Conservation (phyloP, 129 eudicot genomes). For the Logfia minima region DNA sequence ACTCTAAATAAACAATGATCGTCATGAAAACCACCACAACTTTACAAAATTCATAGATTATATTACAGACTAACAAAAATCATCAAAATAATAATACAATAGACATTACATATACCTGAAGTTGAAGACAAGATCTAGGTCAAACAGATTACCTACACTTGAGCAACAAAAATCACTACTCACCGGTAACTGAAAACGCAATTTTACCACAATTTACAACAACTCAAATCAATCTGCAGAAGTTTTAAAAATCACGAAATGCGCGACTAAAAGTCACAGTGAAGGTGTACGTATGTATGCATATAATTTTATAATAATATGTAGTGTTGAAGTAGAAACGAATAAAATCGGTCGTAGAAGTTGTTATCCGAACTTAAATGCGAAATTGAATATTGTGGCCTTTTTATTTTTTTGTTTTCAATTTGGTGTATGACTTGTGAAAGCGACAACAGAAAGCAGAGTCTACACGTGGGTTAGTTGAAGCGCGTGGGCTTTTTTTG, state of each 20-base stretch:
- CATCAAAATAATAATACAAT: conserved; percentile 12
- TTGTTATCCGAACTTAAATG: conserved; percentile 21
- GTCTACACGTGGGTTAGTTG: conserved; percentile 23
- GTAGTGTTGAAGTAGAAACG: not conserved
- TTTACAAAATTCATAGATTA: not conserved
- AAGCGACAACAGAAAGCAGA: conserved; percentile 20
- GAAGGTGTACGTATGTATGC: conserved; percentile 7
- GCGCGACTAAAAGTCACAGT: not conserved
- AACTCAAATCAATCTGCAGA: conserved; percentile 3
- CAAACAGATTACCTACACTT: conserved; percentile 13
- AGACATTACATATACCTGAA: conserved; percentile 18
- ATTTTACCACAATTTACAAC: conserved; percentile 7
- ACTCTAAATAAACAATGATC: conserved; percentile 12
- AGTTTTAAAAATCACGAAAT: conserved; percentile 13
- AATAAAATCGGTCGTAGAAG: conserved; percentile 7
- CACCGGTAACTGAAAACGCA: conserved; percentile 20
- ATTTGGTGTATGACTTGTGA: conserved; percentile 13
- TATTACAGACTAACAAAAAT: not conserved
- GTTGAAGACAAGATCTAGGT: conserved; percentile 43
- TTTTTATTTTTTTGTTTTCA: not conserved
- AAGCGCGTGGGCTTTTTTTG: conserved; percentile 27
- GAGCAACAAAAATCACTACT: conserved; percentile 16
- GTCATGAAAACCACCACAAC: conserved; percentile 19
- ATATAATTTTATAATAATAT: not conserved
- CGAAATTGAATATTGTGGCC: conserved; percentile 19